Evolutionary conservation across 2,329 filamentous ascomycete species (phyloP), one percentile per base, ranked within the genome.

Genomic region (Neofusicoccum sp.): DNA sequence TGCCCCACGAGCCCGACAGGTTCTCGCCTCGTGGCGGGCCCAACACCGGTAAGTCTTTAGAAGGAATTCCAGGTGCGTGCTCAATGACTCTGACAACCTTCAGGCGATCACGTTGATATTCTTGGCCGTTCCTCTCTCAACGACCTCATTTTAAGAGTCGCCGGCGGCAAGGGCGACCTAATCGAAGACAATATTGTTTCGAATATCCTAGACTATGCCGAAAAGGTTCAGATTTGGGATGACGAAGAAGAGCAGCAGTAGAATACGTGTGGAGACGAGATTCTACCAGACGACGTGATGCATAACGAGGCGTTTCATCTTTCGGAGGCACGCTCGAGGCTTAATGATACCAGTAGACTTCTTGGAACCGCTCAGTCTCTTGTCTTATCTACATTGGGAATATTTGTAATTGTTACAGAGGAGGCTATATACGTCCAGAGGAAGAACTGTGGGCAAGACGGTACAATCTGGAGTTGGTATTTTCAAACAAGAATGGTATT

Each of bases 91-190:
- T 62, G 22, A 58, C 45, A 16, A 14, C 44, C 28, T 16, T 43
- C 16, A 74, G 93, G 93, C 12, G 95, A 99, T 73, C 95, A 99
- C 73, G 95, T 99, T 56, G 95, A 99, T 73, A 99, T 99, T 64
- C 83, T 99, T 2, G 95, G 95, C 1, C 83, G 95, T 34, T 88
- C 93, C 68, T 92, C 87, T 36, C 82, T 99, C 31, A 99, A 99
- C 71, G 95, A 99, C 76, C 80, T 98, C 56, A 89, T 99, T 52
- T 77, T 99, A 64, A 84, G 88, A 59, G 89, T 99, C 8, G 95
- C 92, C 0, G 93, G 92, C 0, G 95, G 95, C 0, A 88, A 87
- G 69, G 95, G 95, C 4, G 85, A 93, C 64, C 83, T 87, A 33
- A 94, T 99, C 67, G 81, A 89, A 54, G 87, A 96, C 65, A 87